Base-by-base conservation (phyloP, 2,329 filamentous ascomycete genomes). In the Amesomyces nigricolor region DNA sequence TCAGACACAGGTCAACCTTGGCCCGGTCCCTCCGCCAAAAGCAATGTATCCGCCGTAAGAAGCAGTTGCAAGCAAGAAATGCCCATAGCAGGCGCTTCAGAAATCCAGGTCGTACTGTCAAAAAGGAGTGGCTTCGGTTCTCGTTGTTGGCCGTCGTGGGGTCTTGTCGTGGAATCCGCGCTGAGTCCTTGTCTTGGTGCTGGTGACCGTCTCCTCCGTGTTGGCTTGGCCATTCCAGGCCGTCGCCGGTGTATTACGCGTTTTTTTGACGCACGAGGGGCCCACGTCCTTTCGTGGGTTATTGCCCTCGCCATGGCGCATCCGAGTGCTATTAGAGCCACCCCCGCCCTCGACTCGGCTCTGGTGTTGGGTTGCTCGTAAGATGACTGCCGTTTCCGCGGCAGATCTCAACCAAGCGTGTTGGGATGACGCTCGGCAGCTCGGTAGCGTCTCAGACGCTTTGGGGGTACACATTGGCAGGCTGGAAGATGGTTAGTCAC, bases 391-490 rank as follows among this genome's bases (percentile, higher is more conserved):
- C 30, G 35, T 5, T 37, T 32, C n/a, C 6, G 13, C 13, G 30
- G 35, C 38, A 13, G 16, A 19, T 7, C 4, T 43, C 17, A 44
- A 19, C 19, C 11, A 35, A 37, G 13, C n/a, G 30, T 39, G 19
- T 5, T 17, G 19, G 19, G 26, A 32, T 29, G n/a, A n/a, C 8
- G 30, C 43, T 37, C 39, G 22, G 38, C 10, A 17, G 37, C 26
- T 47, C 38, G 44, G 22, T 9, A 10, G 2, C 35, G 9, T 29
- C 58, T 61, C 53, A 80, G 63, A 81, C 77, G 66, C 79, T 82
- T 66, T 82, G 79, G 43, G 79, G 79, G 53, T 79, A 75, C 40
- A 82, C 75, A 61, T 72, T 19, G 79, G 79, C 58, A 79, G 79
- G 79, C 82, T 55, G 32, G 19, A 3, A 10, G 11, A 4, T 39